Conservation (phyloP, 495 filamentous ascomycete species). For the Trichodelitschia bisporula region DNA sequence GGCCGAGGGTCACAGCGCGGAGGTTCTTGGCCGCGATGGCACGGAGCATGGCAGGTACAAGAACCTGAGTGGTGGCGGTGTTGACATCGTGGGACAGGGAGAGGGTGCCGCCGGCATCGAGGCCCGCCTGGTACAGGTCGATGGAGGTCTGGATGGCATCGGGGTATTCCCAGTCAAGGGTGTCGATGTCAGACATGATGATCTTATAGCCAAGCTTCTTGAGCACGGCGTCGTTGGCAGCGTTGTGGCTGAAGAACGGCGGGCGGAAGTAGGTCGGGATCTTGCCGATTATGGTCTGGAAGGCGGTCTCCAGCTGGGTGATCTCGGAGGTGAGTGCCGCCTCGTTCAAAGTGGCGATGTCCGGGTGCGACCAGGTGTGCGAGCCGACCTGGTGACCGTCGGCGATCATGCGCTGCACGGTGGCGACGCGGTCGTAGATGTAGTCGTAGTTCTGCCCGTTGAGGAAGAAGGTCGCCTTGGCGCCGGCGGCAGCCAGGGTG, state of each 20-base stretch:
- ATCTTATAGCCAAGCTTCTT: slow-evolving; percentile 25
- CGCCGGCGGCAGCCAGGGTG: slow-evolving; percentile 11
- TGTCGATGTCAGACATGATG: slow-evolving; percentile 28
- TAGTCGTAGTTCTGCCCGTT: slow-evolving; percentile 17
- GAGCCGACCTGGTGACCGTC: slow-evolving; percentile 6
- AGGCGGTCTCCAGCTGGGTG: slow-evolving; percentile 23
- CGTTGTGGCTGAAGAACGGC: slow-evolving; percentile 25
- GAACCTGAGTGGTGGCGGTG: slow-evolving; percentile 17
- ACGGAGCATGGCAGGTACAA: too few relatives aligned
- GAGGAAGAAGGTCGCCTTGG: slow-evolving; percentile 27
- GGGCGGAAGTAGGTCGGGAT: slow-evolving; percentile 30
- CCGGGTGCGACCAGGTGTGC: slow-evolving; percentile 25
- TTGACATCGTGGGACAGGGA: slow-evolving; percentile 31
- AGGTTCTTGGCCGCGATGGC: too few relatives aligned
- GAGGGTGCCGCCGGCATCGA: slow-evolving; percentile 25
- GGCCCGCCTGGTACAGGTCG: slow-evolving; percentile 20
- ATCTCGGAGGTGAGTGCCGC: slow-evolving; percentile 22
- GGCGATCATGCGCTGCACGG: not conserved
- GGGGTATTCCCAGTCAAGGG: slow-evolving; percentile 19
- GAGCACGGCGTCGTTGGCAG: slow-evolving; percentile 19
- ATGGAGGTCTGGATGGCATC: slow-evolving; percentile 19
- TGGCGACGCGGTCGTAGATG: not conserved
- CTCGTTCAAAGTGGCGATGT: slow-evolving; percentile 19
- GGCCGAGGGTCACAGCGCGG: too few relatives aligned
- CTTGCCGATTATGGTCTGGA: slow-evolving; percentile 26